Percentiles rank a stretch among this genome's conserved stretches.
These are phyloP conservation scores for Rhynchosporium graminicola DNA, from an alignment of 2,329 filamentous ascomycete species.

Conservation along the genomic window DNA sequence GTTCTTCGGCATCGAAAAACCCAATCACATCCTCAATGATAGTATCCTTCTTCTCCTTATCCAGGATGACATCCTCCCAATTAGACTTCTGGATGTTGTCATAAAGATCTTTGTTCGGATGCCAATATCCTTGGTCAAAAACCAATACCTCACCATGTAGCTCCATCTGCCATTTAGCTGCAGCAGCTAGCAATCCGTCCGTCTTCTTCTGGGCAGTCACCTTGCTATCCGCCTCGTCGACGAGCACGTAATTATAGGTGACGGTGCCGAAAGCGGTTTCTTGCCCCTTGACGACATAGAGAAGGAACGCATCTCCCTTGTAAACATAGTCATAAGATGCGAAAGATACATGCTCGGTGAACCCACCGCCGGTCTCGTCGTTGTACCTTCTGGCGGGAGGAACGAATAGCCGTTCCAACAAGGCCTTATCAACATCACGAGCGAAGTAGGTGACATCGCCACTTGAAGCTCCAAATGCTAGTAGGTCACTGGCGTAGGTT, in stretches of 20 bases:
- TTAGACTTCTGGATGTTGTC: conserved; percentile 54
- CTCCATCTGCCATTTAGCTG: conserved; percentile 54
- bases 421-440: conserved; percentile 19
- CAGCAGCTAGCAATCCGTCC: conserved; percentile 57
- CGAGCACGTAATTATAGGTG: conserved; percentile 30
- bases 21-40: conserved; percentile 64
- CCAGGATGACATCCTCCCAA: conserved; percentile 69
- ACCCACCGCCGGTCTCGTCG: conserved; percentile 31
- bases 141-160: conserved; percentile 67
- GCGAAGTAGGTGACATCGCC: conserved; percentile 26
- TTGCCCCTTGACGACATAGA: conserved; percentile 32
- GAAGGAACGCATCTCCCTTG: conserved; percentile 29
- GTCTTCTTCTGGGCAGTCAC: conserved; percentile 34
- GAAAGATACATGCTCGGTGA: conserved; percentile 27
- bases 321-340: conserved; percentile 34
- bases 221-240: conserved; percentile 26
- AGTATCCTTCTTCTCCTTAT: conserved; percentile 62
- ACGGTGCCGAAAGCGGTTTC: conserved; percentile 24
- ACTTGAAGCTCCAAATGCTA: conserved; percentile 33
- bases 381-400: conserved; percentile 34
- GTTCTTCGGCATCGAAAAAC: conserved; percentile 62
- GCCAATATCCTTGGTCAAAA: conserved; percentile 64
- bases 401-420: conserved; percentile 29
- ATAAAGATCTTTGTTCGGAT: conserved; percentile 62
- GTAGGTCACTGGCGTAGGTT: conserved; percentile 20